These are phyloP conservation scores for Adansonia rubrostipa DNA, from an alignment of 441 rosid genomes.

Conservation along the genomic window DNA sequence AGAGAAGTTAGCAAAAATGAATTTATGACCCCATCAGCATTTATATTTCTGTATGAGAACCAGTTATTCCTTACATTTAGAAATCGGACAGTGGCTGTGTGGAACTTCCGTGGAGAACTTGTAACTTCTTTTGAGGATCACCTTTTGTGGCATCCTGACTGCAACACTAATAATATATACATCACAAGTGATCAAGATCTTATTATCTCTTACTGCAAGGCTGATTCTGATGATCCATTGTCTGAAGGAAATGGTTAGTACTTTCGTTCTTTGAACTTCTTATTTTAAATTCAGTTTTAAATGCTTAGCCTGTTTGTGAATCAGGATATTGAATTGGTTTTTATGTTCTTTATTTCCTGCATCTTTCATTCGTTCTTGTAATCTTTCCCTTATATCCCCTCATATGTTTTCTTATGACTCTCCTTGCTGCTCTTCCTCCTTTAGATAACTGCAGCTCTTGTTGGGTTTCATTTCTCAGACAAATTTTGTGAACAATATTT, in stretches of 20 bases:
- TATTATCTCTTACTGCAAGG: constrained; percentile 95
- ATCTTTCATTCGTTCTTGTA: neutral
- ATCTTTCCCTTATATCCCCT: neutral
- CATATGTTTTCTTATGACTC: neutral
- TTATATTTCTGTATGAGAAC: constrained; percentile 77
- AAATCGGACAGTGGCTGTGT: constrained; percentile 80
- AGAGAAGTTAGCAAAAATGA: constrained; percentile 67
- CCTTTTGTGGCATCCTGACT: constrained; percentile 87
- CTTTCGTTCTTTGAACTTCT: constrained; percentile 19
- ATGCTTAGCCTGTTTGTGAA: constrained; percentile 2
- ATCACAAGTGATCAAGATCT: constrained; percentile 93
- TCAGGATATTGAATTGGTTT: neutral
- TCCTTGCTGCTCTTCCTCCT: neutral
- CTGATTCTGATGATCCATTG: constrained; percentile 75
- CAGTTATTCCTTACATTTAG: constrained; percentile 79
- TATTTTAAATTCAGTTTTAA: neutral
- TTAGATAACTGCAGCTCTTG: neutral
- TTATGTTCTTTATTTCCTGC: neutral
- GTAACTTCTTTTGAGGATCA: constrained; percentile 92
- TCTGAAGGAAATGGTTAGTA: constrained; percentile 74
- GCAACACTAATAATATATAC: constrained; percentile 92
- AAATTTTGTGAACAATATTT: neutral
- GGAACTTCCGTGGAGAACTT: constrained; percentile 91
- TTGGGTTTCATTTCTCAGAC: neutral
- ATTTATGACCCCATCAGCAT: constrained; percentile 83